phyloP scores from a whole-genome alignment of 352 stramenopile species.

The Globisporangium solare region DNA sequence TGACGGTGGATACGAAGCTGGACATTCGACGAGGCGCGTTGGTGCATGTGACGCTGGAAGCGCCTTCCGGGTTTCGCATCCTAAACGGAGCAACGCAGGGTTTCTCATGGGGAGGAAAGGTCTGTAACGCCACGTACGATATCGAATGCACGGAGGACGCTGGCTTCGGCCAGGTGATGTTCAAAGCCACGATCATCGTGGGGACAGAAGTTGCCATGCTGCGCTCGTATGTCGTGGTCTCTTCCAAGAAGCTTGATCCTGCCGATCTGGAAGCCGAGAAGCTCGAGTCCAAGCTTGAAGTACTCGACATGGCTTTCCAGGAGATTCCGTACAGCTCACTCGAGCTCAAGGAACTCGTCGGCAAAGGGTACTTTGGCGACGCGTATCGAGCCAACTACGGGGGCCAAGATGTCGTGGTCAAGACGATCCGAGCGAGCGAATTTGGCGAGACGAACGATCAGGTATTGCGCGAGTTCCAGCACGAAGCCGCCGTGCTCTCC shows the following conservation, averaged over 20 bases:
- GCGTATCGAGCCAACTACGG: slow-evolving; percentile 59
- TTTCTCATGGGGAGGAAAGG: slow-evolving; percentile 67
- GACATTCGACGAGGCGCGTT: slow-evolving; percentile 66
- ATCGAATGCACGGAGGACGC: slow-evolving; percentile 54
- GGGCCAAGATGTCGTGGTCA: slow-evolving; percentile 74
- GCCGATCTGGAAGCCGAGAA: slow-evolving; percentile 46
- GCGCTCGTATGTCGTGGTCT: slow-evolving; percentile 71
- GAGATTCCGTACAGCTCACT: slow-evolving; percentile 66
- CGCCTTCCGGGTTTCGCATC: slow-evolving; percentile 54
- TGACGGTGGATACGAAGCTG: slow-evolving; percentile 65
- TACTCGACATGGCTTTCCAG: slow-evolving; percentile 69
- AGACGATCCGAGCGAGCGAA: slow-evolving; percentile 72
- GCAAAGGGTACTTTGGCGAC: slow-evolving; percentile 75
- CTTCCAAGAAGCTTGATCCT: slow-evolving; percentile 26
- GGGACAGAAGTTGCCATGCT: slow-evolving; percentile 64
- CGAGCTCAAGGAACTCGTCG: slow-evolving; percentile 72
- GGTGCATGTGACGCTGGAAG: slow-evolving; percentile 69
- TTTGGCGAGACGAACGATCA: slow-evolving; percentile 71
- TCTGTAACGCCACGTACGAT: slow-evolving; percentile 53
- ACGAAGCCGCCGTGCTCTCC: slow-evolving; percentile 71
- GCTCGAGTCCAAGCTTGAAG: slow-evolving; percentile 58
- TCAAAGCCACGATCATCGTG: slow-evolving; percentile 69
- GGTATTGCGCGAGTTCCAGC: slow-evolving; percentile 78
- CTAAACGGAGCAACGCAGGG: slow-evolving; percentile 59
- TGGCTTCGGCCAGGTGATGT: slow-evolving; percentile 55